Conservation (phyloP, 73 alveolate species). For the Paramecium pentaurelia region DNA sequence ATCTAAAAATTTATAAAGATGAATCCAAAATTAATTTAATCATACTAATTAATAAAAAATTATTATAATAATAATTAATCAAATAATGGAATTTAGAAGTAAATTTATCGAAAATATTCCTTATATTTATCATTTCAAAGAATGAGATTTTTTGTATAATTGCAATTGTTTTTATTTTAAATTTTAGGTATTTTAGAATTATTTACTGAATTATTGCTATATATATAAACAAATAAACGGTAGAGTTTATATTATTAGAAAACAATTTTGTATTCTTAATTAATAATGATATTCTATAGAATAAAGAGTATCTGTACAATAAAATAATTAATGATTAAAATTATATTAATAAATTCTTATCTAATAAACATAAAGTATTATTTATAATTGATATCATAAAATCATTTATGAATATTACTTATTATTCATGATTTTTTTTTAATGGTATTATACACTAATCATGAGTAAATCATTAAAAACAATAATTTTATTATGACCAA, state of each 20-base stretch:
- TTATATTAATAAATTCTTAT: no score
- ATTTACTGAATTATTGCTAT: not conserved
- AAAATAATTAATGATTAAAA: no score
- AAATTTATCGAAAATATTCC: not conserved
- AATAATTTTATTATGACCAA: no score
- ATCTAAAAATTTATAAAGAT: not conserved
- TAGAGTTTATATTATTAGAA: not conserved
- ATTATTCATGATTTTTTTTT: no score
- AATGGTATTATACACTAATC: no score
- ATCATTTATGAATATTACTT: no score
- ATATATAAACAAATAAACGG: not conserved
- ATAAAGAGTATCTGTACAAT: no score
- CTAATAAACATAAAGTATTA: no score
- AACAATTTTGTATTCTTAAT: not conserved
- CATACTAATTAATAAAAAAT: no score
- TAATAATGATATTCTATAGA: no score
- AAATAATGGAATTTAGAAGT: not conserved
- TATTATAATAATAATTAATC: not conserved
- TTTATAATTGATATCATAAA: no score
- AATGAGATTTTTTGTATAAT: not conserved
- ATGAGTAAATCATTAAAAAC: no score
- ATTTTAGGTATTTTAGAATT: not conserved
- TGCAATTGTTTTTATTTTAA: not conserved
- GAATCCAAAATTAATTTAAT: not conserved
- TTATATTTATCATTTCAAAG: not conserved